phyloP scores from a whole-genome alignment of 495 filamentous ascomycete species.

The Durotheca rogersii region DNA sequence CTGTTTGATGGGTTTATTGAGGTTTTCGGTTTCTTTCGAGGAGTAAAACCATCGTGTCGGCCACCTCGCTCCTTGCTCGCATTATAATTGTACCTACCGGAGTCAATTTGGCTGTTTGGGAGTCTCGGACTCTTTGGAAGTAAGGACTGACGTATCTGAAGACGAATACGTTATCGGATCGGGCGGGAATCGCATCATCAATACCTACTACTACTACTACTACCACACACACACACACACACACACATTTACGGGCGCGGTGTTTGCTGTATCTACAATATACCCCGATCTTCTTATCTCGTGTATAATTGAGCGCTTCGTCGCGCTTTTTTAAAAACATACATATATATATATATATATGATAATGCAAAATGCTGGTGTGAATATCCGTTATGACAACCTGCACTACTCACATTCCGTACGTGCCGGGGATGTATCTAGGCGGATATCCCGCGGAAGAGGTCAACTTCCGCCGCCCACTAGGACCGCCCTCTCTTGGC shows the following conservation, averaged over 20 bases:
- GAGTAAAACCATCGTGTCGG: too few relatives aligned
- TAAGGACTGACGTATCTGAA: background rate
- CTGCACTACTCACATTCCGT: too few relatives aligned
- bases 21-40: conserved; percentile 5
- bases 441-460: too few relatives aligned
- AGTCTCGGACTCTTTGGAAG: background rate
- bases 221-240: too few relatives aligned
- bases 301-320: conserved; percentile 5
- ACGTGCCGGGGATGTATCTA: too few relatives aligned
- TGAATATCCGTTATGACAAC: background rate
- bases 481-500: too few relatives aligned
- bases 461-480: conserved; percentile 4
- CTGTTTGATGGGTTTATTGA: too few relatives aligned
- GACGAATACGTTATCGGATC: conserved; percentile 1
- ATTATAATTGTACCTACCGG: too few relatives aligned
- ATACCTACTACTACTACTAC: too few relatives aligned
- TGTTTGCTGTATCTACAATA: conserved; percentile 30
- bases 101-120: conserved; percentile 9
- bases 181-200: conserved; percentile 6
- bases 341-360: conserved; percentile 20
- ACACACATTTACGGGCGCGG: conserved; percentile 22
- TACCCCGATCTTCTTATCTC: conserved; percentile 30
- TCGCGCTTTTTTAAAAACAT: too few relatives aligned
- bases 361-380: conserved; percentile 22
- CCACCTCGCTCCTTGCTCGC: too few relatives aligned